These are phyloP conservation scores for Teratosphaeria viscida DNA, from an alignment of 2,329 filamentous ascomycete species.

Conservation along the genomic window DNA sequence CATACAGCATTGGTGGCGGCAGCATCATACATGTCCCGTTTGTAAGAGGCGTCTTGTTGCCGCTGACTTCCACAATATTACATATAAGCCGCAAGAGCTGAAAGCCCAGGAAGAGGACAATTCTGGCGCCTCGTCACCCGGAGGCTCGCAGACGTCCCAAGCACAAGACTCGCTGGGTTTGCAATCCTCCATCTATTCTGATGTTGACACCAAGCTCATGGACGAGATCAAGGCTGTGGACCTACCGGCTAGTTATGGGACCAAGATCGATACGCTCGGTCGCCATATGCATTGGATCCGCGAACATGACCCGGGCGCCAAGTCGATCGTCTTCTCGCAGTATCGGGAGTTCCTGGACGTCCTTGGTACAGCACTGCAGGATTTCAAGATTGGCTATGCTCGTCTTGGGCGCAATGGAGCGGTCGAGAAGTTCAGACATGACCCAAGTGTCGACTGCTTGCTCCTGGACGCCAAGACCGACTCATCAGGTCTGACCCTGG, in stretches of 20 bases:
- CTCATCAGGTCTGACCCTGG: conserved; percentile 78
- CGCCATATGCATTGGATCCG: conserved; percentile 81
- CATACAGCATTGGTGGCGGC: conserved; percentile 65
- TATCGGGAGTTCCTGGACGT: conserved; percentile 72
- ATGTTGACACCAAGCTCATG: conserved; percentile 60
- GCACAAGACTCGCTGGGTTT: conserved; percentile 3
- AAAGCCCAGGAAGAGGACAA: conserved; percentile 50
- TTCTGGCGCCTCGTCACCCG: conserved; percentile 7
- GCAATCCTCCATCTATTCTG: conserved; percentile 56
- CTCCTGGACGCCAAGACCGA: conserved; percentile 82
- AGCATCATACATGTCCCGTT: conserved; percentile 67
- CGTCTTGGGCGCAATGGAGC: conserved; percentile 60
- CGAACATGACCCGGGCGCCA: conserved; percentile 71
- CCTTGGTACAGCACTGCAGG: conserved; percentile 56
- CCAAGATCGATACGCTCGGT: conserved; percentile 67
- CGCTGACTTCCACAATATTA: conserved; percentile 73
- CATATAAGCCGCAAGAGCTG: conserved; percentile 64
- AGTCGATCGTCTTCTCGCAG: conserved; percentile 91
- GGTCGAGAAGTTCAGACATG: conserved; percentile 64
- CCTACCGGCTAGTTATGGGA: conserved; percentile 61
- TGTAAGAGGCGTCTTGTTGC: conserved; percentile 62
- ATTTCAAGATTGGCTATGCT: conserved; percentile 62
- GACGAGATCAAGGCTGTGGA: conserved; percentile 75
- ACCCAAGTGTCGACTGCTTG: conserved; percentile 68
- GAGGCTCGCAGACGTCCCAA: conserved; percentile 4